These are phyloP conservation scores for Kodamaea sp. DNA, from an alignment of 1,139 yeast species.

Conservation along the genomic window DNA sequence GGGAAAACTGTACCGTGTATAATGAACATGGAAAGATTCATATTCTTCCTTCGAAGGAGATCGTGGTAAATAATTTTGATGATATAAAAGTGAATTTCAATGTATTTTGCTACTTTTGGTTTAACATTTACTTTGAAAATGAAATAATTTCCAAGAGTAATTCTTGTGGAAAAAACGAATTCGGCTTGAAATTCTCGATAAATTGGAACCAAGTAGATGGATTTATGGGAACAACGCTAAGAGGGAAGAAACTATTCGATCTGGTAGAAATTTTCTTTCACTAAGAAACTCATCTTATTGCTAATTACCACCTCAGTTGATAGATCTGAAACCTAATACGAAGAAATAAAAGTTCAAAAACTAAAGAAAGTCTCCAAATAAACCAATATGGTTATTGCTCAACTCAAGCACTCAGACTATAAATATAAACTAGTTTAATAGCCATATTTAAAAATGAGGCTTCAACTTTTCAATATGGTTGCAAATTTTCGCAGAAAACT, in stretches of 20 bases:
- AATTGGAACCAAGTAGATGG: conserved; percentile 71
- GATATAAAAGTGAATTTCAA: conserved; percentile 8
- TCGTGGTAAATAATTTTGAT: not conserved
- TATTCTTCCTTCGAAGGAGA: not conserved
- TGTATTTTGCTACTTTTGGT: conserved; percentile 20
- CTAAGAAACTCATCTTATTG: too few species aligned
- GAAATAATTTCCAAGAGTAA: not conserved
- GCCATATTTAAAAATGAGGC: too few species aligned
- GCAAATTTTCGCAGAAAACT: too few species aligned
- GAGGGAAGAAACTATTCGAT: conserved; percentile 55
- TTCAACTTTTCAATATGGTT: too few species aligned
- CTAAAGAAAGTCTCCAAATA: too few species aligned
- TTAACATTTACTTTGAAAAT: conserved; percentile 16
- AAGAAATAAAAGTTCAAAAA: too few species aligned
- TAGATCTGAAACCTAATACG: too few species aligned
- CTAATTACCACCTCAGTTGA: too few species aligned
- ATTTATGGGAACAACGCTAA: conserved; percentile 52
- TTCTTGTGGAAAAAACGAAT: too few species aligned
- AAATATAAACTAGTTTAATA: too few species aligned
- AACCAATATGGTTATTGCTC: too few species aligned
- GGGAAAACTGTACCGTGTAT: not conserved
- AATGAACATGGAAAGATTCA: not conserved
- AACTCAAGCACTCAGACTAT: too few species aligned
- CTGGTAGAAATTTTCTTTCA: conserved; percentile 28
- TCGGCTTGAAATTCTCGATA: conserved; percentile 1